phyloP scores from a whole-genome alignment of 768 basidiomycete species.

The Erythrobasidium yunnanense region DNA sequence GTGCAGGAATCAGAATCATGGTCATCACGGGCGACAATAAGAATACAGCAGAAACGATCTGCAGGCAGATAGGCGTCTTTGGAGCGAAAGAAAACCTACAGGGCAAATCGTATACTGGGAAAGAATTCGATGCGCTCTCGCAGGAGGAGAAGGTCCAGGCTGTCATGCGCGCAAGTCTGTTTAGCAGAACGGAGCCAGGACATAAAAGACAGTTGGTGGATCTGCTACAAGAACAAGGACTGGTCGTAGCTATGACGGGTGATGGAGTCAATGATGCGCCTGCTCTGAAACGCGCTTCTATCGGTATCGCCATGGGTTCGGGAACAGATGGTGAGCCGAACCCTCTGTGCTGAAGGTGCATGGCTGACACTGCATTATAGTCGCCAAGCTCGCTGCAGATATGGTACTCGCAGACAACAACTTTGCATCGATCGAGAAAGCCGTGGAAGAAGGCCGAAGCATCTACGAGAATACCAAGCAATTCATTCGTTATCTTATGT shows the following conservation, averaged over 20 bases:
- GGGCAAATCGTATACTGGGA: conserved; percentile 92
- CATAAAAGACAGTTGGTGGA: conserved; percentile 95
- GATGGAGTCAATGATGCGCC: conserved; percentile 98
- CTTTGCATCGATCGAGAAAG: conserved; percentile 90
- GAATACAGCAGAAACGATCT: conserved; percentile 93
- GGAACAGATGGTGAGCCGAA: conserved; percentile 59
- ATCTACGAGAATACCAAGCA: conserved; percentile 99
- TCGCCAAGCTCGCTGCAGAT: conserved; percentile 93
- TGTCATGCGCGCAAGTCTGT: conserved; percentile 77
- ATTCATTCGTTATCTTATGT: conserved; percentile 90
- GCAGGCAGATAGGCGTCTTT: conserved; percentile 90
- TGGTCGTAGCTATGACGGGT: conserved; percentile 96
- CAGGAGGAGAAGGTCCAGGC: conserved; percentile 72
- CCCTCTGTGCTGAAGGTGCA: not conserved
- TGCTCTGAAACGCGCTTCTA: conserved; percentile 90
- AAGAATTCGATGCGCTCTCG: conserved; percentile 71
- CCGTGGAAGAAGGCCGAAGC: conserved; percentile 91
- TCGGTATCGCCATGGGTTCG: conserved; percentile 97
- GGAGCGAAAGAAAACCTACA: conserved; percentile 70
- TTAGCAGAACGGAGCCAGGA: conserved; percentile 83
- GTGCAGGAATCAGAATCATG: conserved; percentile 87
- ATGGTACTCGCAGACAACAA: conserved; percentile 97
- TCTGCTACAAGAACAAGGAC: conserved; percentile 73
- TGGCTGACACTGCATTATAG: conserved; percentile 39
- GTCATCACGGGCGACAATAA: conserved; percentile 99